Evolutionary conservation across 2,329 filamentous ascomycete species (phyloP).

Genomic region (Fusarium nanum): DNA sequence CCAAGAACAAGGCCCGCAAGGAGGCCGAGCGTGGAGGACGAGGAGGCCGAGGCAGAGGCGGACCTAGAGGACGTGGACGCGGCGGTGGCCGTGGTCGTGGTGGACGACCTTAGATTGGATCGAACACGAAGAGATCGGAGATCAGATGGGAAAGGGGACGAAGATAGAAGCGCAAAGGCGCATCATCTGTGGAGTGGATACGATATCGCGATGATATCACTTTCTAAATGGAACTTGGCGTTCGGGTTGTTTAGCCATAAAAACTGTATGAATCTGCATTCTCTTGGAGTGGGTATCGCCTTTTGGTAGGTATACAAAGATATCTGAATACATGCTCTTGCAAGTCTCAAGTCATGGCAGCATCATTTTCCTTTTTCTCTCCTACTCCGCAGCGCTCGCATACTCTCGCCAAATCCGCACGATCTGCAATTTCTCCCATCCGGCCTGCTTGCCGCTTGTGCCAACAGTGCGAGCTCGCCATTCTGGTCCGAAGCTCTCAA

Average conservation of each 20-base stretch:
- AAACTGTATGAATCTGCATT: constrained; percentile 44
- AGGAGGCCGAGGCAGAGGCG: constrained; percentile 63
- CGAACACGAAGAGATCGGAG: neutral
- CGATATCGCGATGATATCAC: constrained; percentile 42
- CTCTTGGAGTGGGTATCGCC: constrained; percentile 44
- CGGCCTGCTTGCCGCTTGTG: constrained; percentile 85
- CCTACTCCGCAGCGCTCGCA: constrained; percentile 3
- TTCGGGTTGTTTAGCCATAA: constrained; percentile 52
- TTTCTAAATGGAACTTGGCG: constrained; percentile 51
- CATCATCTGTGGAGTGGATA: constrained; percentile 30
- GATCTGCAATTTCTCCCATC: constrained; percentile 94
- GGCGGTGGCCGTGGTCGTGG: constrained; percentile 59
- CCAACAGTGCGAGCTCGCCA: constrained; percentile 86
- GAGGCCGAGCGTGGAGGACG: constrained; percentile 74
- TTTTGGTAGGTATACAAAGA: constrained; percentile 47
- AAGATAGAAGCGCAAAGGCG: constrained; percentile 28
- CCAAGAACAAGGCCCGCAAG: constrained; percentile 99
- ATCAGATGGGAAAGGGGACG: constrained; percentile 1
- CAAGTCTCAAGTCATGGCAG: constrained; percentile 33
- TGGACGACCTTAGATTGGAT: constrained; percentile 41
- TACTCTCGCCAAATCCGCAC: constrained; percentile 80
- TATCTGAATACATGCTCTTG: constrained; percentile 49
- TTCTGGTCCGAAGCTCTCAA: constrained; percentile 61
- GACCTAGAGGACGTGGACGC: constrained; percentile 66
- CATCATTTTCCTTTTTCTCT: neutral